Evolutionary conservation across 352 stramenopile species (phyloP).

Genomic region (Globisporangium lucens): DNA sequence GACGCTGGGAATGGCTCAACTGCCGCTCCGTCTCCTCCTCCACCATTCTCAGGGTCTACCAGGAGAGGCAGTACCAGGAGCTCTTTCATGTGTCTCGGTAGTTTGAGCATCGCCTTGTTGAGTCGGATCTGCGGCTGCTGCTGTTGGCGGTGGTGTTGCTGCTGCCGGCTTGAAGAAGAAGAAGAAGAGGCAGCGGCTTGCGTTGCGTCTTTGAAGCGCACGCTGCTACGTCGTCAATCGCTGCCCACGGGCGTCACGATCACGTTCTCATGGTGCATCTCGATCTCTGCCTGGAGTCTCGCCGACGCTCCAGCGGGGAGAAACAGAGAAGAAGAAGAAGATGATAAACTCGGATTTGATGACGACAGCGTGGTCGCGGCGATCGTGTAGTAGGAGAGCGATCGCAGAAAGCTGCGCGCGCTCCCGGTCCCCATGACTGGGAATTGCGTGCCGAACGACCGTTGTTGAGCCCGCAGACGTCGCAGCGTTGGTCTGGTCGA

Average conservation of each 20-base stretch:
- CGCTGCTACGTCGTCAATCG: slow-evolving; percentile 23
- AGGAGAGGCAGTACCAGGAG: slow-evolving; percentile 25
- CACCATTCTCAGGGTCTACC: background rate
- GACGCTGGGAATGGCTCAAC: slow-evolving; percentile 19
- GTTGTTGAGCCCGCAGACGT: background rate
- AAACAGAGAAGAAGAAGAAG: slow-evolving; percentile 13
- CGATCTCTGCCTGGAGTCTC: slow-evolving; percentile 7
- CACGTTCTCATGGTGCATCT: slow-evolving; percentile 3
- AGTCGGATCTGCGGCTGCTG: slow-evolving; percentile 26
- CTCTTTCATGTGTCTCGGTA: slow-evolving; percentile 33
- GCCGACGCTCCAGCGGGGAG: slow-evolving; percentile 10
- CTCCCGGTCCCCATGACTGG: slow-evolving; percentile 6
- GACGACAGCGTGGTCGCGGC: slow-evolving; percentile 21
- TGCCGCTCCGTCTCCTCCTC: background rate
- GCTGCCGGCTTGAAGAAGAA: background rate
- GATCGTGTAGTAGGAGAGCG: slow-evolving; percentile 44
- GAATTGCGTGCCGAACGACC: slow-evolving; percentile 30
- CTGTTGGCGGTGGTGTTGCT: background rate
- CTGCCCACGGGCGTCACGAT: slow-evolving; percentile 20
- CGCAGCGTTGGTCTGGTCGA: slow-evolving; percentile 1
- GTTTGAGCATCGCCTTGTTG: slow-evolving; percentile 27
- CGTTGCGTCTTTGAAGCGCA: slow-evolving; percentile 5
- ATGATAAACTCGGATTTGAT: background rate
- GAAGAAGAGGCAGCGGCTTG: background rate
- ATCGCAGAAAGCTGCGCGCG: slow-evolving; percentile 25